These are phyloP conservation scores for Prunus armeniaca DNA, from an alignment of 306 rosid genomes.

Conservation along the genomic window DNA sequence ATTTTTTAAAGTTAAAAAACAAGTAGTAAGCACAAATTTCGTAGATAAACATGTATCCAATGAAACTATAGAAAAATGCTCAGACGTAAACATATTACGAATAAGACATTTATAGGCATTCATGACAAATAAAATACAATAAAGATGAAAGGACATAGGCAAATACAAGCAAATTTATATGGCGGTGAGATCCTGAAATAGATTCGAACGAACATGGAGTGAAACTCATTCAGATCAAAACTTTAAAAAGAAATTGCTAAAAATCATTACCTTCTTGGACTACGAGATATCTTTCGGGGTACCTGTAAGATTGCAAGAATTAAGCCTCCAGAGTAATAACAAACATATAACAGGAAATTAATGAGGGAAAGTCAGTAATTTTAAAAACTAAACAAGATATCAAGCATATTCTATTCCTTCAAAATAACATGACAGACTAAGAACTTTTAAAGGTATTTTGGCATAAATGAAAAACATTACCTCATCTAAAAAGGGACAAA, in stretches of 20 bases:
- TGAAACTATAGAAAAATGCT: background rate
- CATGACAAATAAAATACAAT: background rate
- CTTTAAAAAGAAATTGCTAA: background rate
- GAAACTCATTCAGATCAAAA: background rate
- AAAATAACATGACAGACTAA: background rate
- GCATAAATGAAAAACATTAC: background rate
- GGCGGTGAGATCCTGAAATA: background rate
- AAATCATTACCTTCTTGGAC: constrained; percentile 70
- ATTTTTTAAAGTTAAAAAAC: background rate
- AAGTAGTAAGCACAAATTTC: background rate
- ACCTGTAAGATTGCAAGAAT: constrained; percentile 39
- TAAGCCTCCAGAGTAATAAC: background rate
- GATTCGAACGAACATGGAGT: background rate
- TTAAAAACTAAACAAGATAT: background rate
- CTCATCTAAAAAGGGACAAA: background rate
- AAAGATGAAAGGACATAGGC: background rate
- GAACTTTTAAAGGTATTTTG: background rate
- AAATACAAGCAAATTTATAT: background rate
- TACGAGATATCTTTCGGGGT: constrained; percentile 62
- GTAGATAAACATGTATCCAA: background rate
- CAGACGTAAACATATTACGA: background rate
- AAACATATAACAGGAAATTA: background rate
- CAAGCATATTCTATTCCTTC: background rate
- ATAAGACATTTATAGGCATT: background rate
- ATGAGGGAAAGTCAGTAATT: background rate